Evolutionary conservation across 257 asterid genomes (phyloP).

Genomic region (Solanum paucissectum): DNA sequence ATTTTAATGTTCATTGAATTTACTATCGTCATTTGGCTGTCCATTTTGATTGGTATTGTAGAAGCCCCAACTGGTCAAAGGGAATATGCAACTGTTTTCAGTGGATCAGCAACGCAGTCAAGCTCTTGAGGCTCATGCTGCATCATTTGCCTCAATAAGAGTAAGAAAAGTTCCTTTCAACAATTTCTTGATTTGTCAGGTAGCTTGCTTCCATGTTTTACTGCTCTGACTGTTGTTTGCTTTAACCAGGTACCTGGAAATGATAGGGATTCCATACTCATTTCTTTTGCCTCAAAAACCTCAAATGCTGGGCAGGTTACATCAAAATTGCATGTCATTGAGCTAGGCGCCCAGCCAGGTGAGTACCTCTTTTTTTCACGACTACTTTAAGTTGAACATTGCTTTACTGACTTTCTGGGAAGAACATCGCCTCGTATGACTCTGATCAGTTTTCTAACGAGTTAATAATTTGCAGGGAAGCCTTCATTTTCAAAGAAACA

Average conservation of each 20-base stretch:
- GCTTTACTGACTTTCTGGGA: not conserved
- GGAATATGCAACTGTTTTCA: constrained; percentile 91
- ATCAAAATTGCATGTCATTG: constrained; percentile 64
- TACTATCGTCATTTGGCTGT: not conserved
- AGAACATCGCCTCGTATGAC: not conserved
- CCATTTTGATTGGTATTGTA: constrained; percentile 7
- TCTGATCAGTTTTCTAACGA: not conserved
- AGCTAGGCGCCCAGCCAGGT: constrained; percentile 91
- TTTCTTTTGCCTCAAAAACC: constrained; percentile 68
- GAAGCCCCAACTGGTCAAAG: constrained; percentile 97
- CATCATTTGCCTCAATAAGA: constrained; percentile 81
- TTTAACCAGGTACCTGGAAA: constrained; percentile 68
- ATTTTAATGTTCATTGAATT: not conserved
- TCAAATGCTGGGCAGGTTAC: constrained; percentile 56
- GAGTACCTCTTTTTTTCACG: not conserved
- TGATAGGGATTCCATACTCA: constrained; percentile 89
- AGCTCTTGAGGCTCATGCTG: constrained; percentile 99
- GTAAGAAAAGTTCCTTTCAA: constrained; percentile 23
- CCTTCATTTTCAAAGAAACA: constrained; percentile 92
- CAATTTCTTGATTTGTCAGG: not conserved
- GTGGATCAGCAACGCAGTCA: constrained; percentile 98
- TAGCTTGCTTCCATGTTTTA: not conserved
- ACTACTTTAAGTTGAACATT: not conserved
- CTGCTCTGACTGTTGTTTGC: not conserved
- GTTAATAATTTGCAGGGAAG: constrained; percentile 47